These are phyloP conservation scores for Sugiyamaella grinbergsii DNA, from an alignment of 1,139 yeast genomes.

Conservation along the genomic window DNA sequence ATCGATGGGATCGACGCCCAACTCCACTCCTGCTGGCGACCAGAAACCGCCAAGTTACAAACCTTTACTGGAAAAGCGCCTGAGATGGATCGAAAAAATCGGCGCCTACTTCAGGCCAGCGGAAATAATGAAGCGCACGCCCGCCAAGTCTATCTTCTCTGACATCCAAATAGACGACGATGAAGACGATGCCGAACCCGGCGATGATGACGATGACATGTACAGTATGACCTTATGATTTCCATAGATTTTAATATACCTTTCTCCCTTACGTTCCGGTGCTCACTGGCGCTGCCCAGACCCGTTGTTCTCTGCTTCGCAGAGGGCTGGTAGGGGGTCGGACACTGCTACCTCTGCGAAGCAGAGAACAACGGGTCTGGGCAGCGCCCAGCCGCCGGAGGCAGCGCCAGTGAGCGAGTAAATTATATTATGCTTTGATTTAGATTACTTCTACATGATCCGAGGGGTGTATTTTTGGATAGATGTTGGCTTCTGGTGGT, in stretches of 20 bases:
- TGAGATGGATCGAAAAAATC: constrained; percentile 84
- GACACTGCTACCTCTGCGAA: not conserved
- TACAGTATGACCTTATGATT: constrained; percentile 22
- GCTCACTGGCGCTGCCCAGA: too few relatives aligned
- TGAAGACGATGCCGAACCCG: constrained; percentile 54
- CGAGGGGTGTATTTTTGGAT: not conserved
- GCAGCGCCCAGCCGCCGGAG: constrained; percentile 11
- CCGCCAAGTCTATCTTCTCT: constrained; percentile 59
- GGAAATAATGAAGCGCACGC: constrained; percentile 74
- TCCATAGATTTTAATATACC: constrained; percentile 1
- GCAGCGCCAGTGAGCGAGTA: not conserved
- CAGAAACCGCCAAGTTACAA: constrained; percentile 45
- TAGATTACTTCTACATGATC: constrained; percentile 17
- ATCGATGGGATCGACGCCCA: constrained; percentile 28
- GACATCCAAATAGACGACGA: constrained; percentile 51
- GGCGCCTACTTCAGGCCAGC: constrained; percentile 75
- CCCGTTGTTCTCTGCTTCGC: not conserved
- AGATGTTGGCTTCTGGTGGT: not conserved
- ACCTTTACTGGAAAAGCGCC: constrained; percentile 77
- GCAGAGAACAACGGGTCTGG: not conserved
- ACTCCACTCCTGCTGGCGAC: constrained; percentile 49
- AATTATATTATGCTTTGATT: constrained; percentile 12
- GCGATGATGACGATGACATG: constrained; percentile 41
- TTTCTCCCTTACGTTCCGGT: not conserved
- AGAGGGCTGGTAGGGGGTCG: not conserved